Base-by-base conservation (phyloP, 2,329 filamentous ascomycete species). In the Rasamsonia emersonii region DNA sequence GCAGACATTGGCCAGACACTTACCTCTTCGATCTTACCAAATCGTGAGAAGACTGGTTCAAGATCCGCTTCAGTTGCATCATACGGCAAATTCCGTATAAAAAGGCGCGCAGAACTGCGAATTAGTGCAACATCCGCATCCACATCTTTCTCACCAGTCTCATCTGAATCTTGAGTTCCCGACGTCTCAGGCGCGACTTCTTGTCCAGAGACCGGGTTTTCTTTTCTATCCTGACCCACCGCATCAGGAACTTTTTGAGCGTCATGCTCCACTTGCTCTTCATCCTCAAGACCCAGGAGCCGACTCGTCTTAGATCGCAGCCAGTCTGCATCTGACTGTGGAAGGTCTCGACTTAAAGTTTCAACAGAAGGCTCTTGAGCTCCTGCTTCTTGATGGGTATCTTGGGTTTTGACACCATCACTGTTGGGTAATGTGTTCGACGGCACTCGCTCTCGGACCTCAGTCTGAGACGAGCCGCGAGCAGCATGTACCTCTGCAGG, bases 81-180 rank as follows among this genome's bases (percentile, higher is more conserved):
- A 55, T 91, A 98, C 9, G 86, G 75, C 25, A 98, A 67, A 53
- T 98, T 98, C 31, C 91, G 75, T 16, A 95, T 68, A 56, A 95
- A 98, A 1, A 98, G 66, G 41, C 91, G 77, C 38, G 77, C 77
- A 28, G 80, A 93, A 35, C 75, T 68, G 35, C 71, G 73, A 38
- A 94, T 81, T 30, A 73, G 70, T 29, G 79, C 71, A 32, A 79
- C 58, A 37, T 73, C 59, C 18, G 56, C 57, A 37, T 66, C 58
- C 5, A 53, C 31, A 17, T 37, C 33, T 26, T 29, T 44, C 29
- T 54, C 39, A 16, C 53, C 40, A 14, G 48, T 39, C 13, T 28
- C 29, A 13, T 27, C 30, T 1, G 30, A 16, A 11, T 28, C 33
- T 24, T 42, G 35, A 16, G 37, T 17, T 23, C 17, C 24, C 15